Conservation (phyloP, 228 moss, liverwort and hornwort genomes). For the Sphagnum fallax region DNA sequence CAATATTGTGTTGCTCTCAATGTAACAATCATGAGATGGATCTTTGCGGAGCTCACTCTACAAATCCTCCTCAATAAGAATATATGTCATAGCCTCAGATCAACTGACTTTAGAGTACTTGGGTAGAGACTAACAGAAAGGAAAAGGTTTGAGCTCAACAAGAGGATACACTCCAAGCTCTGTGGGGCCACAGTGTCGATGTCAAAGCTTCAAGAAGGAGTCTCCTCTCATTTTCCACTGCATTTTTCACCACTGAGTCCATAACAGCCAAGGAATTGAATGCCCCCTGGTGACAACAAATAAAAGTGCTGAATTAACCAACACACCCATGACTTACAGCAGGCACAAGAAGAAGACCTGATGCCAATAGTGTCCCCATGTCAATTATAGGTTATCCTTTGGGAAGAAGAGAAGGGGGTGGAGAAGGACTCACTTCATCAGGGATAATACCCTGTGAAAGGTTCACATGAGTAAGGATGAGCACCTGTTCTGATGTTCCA, state of each 20-base stretch:
- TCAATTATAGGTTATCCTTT: not conserved
- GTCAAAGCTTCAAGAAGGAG: constrained; percentile 39
- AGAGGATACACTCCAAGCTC: constrained; percentile 63
- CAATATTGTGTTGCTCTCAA: not conserved
- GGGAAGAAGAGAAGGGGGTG: not conserved
- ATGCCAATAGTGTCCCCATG: too few relatives aligned
- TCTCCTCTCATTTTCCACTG: constrained; percentile 65
- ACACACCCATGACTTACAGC: not conserved
- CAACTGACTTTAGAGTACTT: too few relatives aligned
- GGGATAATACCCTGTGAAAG: constrained; percentile 47
- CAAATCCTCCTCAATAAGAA: too few relatives aligned
- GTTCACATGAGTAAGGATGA: constrained; percentile 49
- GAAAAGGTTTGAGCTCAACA: not conserved
- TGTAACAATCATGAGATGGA: not conserved
- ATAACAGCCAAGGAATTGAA: not conserved
- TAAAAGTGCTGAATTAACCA: not conserved
- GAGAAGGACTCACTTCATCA: constrained; percentile 29
- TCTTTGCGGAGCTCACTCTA: too few relatives aligned
- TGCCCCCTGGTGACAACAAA: not conserved
- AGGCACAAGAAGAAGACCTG: not conserved
- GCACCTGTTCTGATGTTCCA: constrained; percentile 32
- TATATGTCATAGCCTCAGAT: too few relatives aligned
- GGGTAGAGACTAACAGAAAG: not conserved
- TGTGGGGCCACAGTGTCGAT: constrained; percentile 12
- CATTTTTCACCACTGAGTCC: not conserved